Conservation (phyloP, 2,329 filamentous ascomycete species). For the Talaromyces funiculosus region DNA sequence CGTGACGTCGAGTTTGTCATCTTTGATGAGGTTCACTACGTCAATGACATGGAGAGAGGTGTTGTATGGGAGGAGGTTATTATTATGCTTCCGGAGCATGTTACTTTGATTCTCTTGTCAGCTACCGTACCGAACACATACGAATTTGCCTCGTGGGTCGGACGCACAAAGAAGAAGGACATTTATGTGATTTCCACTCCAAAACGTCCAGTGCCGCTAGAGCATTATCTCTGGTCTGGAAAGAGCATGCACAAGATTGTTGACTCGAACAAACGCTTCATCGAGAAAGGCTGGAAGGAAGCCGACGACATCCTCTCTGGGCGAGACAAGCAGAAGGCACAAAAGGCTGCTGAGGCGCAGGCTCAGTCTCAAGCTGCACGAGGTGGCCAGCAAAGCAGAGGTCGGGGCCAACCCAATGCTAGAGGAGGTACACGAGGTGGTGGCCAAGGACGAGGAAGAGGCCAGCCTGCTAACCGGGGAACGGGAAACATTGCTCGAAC, state of each 20-base stretch:
- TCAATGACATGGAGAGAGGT: constrained; percentile 90
- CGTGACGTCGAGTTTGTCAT: constrained; percentile 98
- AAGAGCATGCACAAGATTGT: constrained; percentile 95
- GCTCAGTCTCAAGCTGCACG: constrained; percentile 50
- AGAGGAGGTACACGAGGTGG: constrained; percentile 34
- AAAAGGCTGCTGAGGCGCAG: constrained; percentile 47
- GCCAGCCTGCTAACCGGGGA: constrained; percentile 53
- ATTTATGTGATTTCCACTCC: constrained; percentile 98
- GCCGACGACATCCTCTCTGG: constrained; percentile 77
- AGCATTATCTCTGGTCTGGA: constrained; percentile 93
- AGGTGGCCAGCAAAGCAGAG: constrained; percentile 49
- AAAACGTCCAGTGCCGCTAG: constrained; percentile 87
- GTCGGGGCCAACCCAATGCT: constrained; percentile 41
- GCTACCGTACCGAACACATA: constrained; percentile 96
- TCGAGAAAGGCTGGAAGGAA: constrained; percentile 91
- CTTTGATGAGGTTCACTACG: constrained; percentile 98
- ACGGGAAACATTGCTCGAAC: constrained; percentile 84
- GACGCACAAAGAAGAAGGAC: constrained; percentile 94
- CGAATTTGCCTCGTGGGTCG: constrained; percentile 98
- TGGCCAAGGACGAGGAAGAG: constrained; percentile 43
- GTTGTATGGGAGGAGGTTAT: constrained; percentile 99
- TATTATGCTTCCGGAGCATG: constrained; percentile 97
- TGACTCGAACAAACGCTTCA: constrained; percentile 81
- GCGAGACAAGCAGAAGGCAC: constrained; percentile 66
- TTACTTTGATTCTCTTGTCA: constrained; percentile 89